Conservation (phyloP, 148 eudicot genomes). For the Rhododendron ferrugineum region DNA sequence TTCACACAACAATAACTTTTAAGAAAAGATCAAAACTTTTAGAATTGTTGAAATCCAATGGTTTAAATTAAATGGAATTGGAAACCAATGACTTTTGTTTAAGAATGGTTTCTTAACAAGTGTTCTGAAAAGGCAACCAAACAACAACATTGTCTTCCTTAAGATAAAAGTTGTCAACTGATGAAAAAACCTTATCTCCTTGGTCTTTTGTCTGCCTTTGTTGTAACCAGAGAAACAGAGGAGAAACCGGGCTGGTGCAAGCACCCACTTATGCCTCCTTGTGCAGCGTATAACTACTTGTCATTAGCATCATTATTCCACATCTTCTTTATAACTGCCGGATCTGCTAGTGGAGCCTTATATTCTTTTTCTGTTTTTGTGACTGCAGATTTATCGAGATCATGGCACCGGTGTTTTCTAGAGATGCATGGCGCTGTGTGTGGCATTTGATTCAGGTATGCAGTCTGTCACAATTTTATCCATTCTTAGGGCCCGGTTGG, state of each 20-base stretch:
- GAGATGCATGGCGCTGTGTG: constrained; percentile 87
- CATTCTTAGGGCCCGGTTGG: not conserved
- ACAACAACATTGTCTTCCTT: not conserved
- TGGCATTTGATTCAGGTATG: constrained; percentile 92
- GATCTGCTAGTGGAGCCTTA: constrained; percentile 2
- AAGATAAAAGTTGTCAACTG: not conserved
- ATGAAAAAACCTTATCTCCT: not conserved
- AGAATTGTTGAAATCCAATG: not conserved
- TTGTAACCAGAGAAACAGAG: constrained; percentile 35
- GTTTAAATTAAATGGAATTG: not conserved
- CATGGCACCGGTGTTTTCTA: constrained; percentile 97
- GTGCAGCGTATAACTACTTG: constrained; percentile 58
- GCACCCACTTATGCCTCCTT: constrained; percentile 69
- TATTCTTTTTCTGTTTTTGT: not conserved
- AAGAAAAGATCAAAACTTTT: not conserved
- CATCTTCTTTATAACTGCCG: not conserved
- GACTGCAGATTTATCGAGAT: constrained; percentile 76
- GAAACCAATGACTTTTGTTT: not conserved
- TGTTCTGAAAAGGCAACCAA: not conserved
- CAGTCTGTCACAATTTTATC: not conserved
- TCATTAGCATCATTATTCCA: not conserved
- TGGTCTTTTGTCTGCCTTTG: constrained; percentile 3
- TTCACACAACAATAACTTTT: not conserved
- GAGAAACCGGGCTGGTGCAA: constrained; percentile 74
- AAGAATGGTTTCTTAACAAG: not conserved